Conservation (phyloP, 2,329 filamentous ascomycete genomes). For the Dothistroma septosporum region DNA sequence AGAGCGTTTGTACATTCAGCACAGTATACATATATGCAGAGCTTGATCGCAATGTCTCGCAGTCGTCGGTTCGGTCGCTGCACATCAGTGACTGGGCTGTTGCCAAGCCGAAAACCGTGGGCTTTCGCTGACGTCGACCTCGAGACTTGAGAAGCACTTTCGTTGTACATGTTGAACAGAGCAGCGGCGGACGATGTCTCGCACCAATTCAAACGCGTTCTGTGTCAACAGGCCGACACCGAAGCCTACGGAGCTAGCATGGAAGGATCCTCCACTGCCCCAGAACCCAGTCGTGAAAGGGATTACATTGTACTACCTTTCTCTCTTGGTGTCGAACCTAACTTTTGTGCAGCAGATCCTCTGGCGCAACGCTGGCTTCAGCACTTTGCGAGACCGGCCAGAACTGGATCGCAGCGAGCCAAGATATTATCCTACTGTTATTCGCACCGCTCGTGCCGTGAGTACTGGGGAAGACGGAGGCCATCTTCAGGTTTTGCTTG, state of each 20-base stretch:
- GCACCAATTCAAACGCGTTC: neutral
- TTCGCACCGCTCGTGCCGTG: conserved; percentile 38
- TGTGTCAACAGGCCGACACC: conserved; percentile 15
- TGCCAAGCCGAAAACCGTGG: neutral
- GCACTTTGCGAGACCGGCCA: conserved; percentile 52
- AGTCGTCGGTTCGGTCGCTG: neutral
- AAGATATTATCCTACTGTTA: conserved; percentile 58
- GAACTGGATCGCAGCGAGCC: conserved; percentile 53
- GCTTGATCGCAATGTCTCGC: neutral
- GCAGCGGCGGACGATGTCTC: neutral
- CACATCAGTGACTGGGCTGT: neutral
- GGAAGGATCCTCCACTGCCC: conserved; percentile 33
- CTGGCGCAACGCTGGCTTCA: conserved; percentile 69
- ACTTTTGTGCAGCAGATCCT: conserved; percentile 57
- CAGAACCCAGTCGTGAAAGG: conserved; percentile 67
- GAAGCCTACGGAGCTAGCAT: conserved; percentile 30
- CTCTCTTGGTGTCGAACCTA: conserved; percentile 49
- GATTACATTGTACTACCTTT: conserved; percentile 52
- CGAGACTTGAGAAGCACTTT: neutral
- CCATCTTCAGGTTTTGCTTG: conserved; percentile 7
- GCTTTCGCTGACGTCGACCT: neutral
- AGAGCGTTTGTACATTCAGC: neutral
- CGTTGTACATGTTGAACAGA: neutral
- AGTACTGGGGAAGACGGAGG: conserved; percentile 1
- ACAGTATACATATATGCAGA: neutral